Conservation (phyloP, 345 rosid genomes). For the Orychophragmus violaceus region DNA sequence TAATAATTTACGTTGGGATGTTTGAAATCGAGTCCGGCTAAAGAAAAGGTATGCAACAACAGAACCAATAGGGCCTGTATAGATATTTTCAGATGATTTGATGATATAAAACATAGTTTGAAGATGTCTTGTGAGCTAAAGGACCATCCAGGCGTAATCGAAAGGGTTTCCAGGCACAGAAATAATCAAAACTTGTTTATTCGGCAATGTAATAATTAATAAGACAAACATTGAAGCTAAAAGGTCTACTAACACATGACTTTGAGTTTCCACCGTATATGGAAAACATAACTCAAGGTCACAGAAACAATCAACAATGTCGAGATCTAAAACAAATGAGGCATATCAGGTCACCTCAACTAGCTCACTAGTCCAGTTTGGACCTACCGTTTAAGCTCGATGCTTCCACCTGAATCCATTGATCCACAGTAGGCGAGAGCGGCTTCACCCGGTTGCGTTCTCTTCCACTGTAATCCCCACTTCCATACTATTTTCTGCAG, state of each 20-base stretch:
- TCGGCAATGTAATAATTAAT: too few relatives aligned
- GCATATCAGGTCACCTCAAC: not conserved
- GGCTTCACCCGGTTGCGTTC: not conserved
- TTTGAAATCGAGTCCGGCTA: constrained; percentile 57
- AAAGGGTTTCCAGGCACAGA: not conserved
- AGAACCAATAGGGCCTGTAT: constrained; percentile 45
- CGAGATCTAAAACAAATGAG: not conserved
- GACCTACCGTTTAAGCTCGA: not conserved
- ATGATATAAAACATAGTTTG: constrained; percentile 57
- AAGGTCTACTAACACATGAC: too few relatives aligned
- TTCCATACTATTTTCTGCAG: not conserved
- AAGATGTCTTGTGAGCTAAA: too few relatives aligned
- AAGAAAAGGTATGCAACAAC: constrained; percentile 65
- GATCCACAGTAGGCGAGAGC: not conserved
- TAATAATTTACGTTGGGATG: constrained; percentile 39
- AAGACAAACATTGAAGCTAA: too few relatives aligned
- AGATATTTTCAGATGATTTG: constrained; percentile 36
- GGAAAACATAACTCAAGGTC: not conserved
- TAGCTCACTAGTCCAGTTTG: not conserved
- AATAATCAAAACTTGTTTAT: too few relatives aligned
- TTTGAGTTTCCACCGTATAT: not conserved
- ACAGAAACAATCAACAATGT: not conserved
- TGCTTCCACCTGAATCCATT: constrained; percentile 5
- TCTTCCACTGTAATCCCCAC: not conserved
- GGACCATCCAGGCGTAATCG: too few relatives aligned